Conservation (phyloP, 345 rosid species). For the Bretschneidera sinensis region DNA sequence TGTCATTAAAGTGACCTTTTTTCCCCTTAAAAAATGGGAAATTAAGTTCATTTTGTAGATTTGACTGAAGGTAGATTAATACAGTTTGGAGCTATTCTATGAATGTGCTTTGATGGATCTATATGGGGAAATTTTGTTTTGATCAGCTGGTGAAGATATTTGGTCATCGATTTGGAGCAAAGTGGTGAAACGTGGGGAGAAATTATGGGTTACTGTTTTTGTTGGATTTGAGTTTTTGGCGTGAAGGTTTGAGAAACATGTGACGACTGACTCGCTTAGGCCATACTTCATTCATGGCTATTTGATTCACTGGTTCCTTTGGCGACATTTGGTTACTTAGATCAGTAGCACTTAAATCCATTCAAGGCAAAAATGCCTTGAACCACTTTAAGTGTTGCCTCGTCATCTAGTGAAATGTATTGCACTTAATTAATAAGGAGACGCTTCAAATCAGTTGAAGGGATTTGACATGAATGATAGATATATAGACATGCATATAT, state of each 20-base stretch:
- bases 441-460: background rate
- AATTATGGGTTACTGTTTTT: too few species aligned
- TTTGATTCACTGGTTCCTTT: background rate
- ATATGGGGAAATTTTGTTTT: background rate
- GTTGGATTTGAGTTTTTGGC: background rate
- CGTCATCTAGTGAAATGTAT: background rate
- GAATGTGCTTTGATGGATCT: background rate
- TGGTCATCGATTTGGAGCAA: background rate
- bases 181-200: too few species aligned
- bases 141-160: background rate
- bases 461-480: background rate
- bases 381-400: too few species aligned
- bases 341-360: too few species aligned
- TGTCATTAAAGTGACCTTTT: background rate
- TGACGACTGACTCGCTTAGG: background rate
- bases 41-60: background rate
- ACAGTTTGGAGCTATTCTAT: background rate
- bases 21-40: too few species aligned
- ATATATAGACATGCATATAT: too few species aligned
- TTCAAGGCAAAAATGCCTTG: too few species aligned
- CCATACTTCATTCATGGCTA: background rate
- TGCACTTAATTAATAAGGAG: background rate
- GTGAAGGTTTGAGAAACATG: background rate
- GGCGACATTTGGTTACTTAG: too few species aligned
- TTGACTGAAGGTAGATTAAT: background rate